These are phyloP conservation scores for Tolypocladium paradoxum DNA, from an alignment of 2,329 filamentous ascomycete genomes.

Conservation along the genomic window DNA sequence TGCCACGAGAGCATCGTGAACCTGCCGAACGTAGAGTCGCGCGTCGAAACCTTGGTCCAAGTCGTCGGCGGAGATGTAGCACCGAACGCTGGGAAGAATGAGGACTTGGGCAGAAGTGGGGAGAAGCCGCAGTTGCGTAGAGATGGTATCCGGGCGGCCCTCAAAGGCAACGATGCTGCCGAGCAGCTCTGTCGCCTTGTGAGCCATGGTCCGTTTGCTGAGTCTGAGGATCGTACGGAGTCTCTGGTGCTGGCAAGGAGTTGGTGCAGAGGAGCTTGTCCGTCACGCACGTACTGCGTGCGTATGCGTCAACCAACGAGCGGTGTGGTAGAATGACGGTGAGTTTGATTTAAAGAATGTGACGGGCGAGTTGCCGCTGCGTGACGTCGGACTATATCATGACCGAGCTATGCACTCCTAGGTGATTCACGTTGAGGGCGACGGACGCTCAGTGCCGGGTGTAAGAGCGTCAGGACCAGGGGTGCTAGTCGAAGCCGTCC, in stretches of 20 bases:
- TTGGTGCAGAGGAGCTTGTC: neutral
- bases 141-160: slow-evolving; percentile 41
- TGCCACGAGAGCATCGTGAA: slow-evolving; percentile 38
- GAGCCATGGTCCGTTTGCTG: slow-evolving; percentile 11
- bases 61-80: slow-evolving; percentile 28
- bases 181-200: slow-evolving; percentile 10
- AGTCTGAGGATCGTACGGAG: neutral
- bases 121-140: slow-evolving; percentile 49
- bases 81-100: slow-evolving; percentile 41
- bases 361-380: neutral
- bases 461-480: neutral
- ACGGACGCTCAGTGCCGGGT: neutral
- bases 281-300: neutral
- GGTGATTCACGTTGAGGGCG: neutral
- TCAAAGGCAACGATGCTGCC: slow-evolving; percentile 52
- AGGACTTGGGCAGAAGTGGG: slow-evolving; percentile 48
- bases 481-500: neutral
- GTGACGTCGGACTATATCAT: neutral
- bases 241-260: neutral
- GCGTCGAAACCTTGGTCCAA: slow-evolving; percentile 17
- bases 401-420: too few relatives aligned
- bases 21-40: slow-evolving; percentile 30
- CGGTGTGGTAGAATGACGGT: neutral
- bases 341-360: neutral
- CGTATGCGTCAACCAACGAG: neutral